These are phyloP conservation scores for Prunus mira DNA, from an alignment of 306 rosid species.

Conservation along the genomic window DNA sequence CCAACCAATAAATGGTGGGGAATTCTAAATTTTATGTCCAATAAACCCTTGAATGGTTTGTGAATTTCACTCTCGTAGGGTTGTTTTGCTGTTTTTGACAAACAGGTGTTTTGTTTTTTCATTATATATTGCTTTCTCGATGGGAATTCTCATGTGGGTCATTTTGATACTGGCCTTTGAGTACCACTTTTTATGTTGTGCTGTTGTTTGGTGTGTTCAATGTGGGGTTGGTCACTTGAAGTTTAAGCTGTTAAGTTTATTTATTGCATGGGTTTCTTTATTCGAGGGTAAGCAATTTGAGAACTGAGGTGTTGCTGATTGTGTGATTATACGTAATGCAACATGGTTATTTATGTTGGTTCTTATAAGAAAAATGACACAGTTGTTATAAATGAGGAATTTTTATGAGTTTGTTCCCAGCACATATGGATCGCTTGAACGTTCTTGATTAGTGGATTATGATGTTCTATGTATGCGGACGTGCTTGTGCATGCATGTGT, in stretches of 20 bases:
- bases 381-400: not conserved
- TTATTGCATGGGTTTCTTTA: not conserved
- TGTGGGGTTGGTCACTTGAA: not conserved
- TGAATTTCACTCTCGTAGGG: not conserved
- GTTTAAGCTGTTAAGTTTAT: not conserved
- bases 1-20: no score
- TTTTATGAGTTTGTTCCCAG: not conserved
- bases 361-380: not conserved
- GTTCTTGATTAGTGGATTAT: not conserved
- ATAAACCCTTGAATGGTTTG: not conserved
- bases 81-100: slow-evolving; percentile 4
- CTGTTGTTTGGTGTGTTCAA: not conserved
- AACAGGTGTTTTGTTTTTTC: not conserved
- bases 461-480: not conserved
- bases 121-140: slow-evolving; percentile 9
- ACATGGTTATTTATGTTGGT: not conserved
- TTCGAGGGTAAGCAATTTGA: not conserved
- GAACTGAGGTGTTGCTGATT: not conserved
- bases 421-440: not conserved
- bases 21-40: no score
- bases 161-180: not conserved
- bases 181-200: not conserved
- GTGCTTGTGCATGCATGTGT: not conserved
- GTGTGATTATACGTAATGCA: not conserved
- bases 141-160: slow-evolving; percentile 15